phyloP scores from a whole-genome alignment of 2,329 filamentous ascomycete species.

The Trichoderma atrobrunneum region DNA sequence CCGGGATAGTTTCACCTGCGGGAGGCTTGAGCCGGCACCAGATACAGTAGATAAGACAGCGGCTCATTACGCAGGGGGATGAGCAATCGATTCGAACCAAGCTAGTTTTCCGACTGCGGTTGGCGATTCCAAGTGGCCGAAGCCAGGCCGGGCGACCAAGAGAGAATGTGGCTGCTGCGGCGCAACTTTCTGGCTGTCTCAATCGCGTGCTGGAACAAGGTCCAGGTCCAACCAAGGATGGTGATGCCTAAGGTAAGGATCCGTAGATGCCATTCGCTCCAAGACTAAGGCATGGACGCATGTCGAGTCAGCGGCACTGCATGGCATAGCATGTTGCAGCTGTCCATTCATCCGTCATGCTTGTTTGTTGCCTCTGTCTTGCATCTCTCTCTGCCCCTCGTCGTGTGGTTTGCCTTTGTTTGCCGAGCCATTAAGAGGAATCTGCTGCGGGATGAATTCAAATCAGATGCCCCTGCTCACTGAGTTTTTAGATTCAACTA shows the following conservation, averaged over 20 bases:
- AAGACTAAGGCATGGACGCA: not conserved
- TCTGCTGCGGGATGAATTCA: not conserved
- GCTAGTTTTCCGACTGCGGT: not conserved
- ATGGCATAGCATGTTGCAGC: not conserved
- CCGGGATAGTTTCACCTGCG: conserved; percentile 2
- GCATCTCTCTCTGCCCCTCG: not conserved
- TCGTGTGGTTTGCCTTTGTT: not conserved
- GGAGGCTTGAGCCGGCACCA: not conserved
- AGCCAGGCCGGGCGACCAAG: not conserved
- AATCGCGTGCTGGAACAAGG: not conserved
- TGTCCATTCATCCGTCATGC: not conserved
- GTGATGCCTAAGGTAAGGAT: conserved; percentile 10
- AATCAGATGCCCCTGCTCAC: not conserved
- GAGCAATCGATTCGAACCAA: conserved; percentile 10
- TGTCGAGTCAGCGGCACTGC: conserved; percentile 4
- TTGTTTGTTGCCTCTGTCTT: not conserved
- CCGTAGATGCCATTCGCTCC: not conserved
- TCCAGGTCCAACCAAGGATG: not conserved
- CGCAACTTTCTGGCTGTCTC: not conserved
- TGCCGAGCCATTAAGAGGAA: not conserved
- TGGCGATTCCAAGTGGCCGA: not conserved
- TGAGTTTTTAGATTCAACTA: not conserved
- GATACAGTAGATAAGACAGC: not conserved
- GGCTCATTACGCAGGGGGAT: conserved; percentile 14
- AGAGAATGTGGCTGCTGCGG: conserved; percentile 11